Evolutionary conservation across 2,329 filamentous ascomycete species (phyloP).

Genomic region (Daldinia eschscholtzii): DNA sequence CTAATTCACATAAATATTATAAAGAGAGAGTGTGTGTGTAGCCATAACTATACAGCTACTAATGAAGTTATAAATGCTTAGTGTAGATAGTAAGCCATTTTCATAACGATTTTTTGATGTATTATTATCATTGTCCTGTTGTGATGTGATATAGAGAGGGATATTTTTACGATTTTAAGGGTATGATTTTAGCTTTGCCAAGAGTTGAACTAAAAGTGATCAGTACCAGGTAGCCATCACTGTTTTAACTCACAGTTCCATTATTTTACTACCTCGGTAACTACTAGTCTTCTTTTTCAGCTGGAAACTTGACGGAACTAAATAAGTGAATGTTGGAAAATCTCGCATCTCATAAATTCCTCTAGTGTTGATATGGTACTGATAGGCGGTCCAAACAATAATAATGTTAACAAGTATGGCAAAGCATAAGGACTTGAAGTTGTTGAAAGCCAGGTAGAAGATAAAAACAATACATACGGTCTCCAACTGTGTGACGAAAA

Average conservation of each 20-base stretch:
- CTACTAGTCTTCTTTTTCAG: not conserved
- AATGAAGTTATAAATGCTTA: not conserved
- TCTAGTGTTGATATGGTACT: not conserved
- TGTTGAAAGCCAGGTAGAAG: too few species aligned
- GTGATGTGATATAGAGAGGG: not conserved
- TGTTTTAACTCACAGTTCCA: not conserved
- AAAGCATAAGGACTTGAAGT: too few species aligned
- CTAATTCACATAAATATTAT: not conserved
- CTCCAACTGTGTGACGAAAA: too few species aligned
- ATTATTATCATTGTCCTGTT: not conserved
- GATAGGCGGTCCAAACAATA: not conserved
- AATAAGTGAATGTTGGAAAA: not conserved
- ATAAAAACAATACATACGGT: too few species aligned
- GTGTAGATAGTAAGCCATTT: not conserved
- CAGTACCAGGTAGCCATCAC: too few species aligned
- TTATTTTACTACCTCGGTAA: not conserved
- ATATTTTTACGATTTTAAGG: not conserved
- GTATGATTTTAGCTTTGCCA: too few species aligned
- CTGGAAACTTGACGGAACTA: not conserved
- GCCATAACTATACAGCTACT: not conserved
- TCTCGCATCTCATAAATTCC: not conserved
- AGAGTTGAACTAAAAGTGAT: too few species aligned
- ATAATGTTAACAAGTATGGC: too few species aligned
- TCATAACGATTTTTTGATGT: not conserved
- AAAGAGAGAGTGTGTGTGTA: not conserved